Conservation (phyloP, 1,284 basidiomycete species). For the Takashimella koratensis region DNA sequence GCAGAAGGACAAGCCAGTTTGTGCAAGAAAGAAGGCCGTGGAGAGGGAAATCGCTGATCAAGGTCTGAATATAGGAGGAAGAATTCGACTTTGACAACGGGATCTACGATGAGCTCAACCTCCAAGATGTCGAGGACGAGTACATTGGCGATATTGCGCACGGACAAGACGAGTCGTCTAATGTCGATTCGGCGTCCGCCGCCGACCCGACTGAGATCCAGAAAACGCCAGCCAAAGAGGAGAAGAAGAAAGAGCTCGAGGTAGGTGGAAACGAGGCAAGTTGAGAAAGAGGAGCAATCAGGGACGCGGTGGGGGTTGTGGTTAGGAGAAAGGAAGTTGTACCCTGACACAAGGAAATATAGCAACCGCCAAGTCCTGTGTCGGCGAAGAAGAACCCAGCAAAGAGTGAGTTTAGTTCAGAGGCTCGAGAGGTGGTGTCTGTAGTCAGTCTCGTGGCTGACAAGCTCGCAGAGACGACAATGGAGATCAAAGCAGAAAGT, state of each 20-base stretch:
- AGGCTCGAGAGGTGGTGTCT: no score
- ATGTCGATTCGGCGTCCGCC: slow-evolving; percentile 51
- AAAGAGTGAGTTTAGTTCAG: slow-evolving; percentile 12
- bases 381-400: slow-evolving; percentile 26
- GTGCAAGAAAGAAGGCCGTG: no score
- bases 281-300: not conserved
- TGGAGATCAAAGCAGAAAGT: not conserved
- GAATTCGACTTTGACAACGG: slow-evolving; percentile 97
- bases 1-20: no score
- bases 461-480: slow-evolving; percentile 1
- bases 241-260: slow-evolving; percentile 25
- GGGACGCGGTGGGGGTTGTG: no score
- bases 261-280: no score
- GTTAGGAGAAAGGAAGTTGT: no score
- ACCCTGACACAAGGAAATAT: no score
- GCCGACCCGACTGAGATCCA: slow-evolving; percentile 36
- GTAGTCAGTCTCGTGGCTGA: not conserved
- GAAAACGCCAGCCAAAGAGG: slow-evolving; percentile 43
- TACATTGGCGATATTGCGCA: slow-evolving; percentile 66
- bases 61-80: no score
- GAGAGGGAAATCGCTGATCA: no score
- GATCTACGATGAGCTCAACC: slow-evolving; percentile 96
- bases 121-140: slow-evolving; percentile 84
- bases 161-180: slow-evolving; percentile 61
- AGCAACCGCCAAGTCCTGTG: slow-evolving; percentile 35